Base-by-base conservation (phyloP, 2,329 filamentous ascomycete species). In the Blastomyces silverae region DNA sequence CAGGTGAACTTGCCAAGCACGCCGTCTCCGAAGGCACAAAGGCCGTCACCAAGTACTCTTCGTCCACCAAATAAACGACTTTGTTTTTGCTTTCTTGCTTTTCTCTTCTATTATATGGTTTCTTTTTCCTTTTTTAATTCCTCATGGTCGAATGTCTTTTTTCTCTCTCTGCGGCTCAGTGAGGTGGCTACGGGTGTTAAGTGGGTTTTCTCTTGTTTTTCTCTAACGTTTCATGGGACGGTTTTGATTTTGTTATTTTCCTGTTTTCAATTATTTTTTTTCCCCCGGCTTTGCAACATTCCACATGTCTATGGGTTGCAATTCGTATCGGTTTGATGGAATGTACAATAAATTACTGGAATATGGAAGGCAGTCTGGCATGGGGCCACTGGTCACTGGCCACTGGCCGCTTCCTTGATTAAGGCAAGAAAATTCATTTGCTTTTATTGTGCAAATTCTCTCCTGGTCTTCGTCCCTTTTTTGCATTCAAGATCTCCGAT, bases 31-130 rank as follows among this genome's bases (percentile, higher is more conserved):
- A 99, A 84, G 94, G 94, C 78, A 99, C 94, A 80, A 99, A 99
- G 91, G 94, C 94, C 66, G 94, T 99, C 74, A 99, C 94, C 86
- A 99, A 99, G 89, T 99, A 97, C 87, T 97, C 93, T 73, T 97
- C 93, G 67, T 97, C 93, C 78, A 94, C 92, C 82, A 99, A 97
- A 91, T 97, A 96, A 87, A 82, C 75, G 25, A 28, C 70, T 77
- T 50, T 22, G n/a, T 69, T 69, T 71, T 71, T 74, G 76, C 75
- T 79, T 80, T 75, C 78, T 79, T 82, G 85, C 84, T 85, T 84
- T 84, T 58, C 34, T 79, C 82, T 85, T 84, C 85, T 84, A 85
- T 79, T 78, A 78, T 72, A 75, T 61, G 58, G 44, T 76, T 77
- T 37, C 8, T 37, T 76, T 79, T 75, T 68, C 73, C 72, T 75